Conservation (phyloP, 352 stramenopile genomes). For the Pythium monospermum region DNA sequence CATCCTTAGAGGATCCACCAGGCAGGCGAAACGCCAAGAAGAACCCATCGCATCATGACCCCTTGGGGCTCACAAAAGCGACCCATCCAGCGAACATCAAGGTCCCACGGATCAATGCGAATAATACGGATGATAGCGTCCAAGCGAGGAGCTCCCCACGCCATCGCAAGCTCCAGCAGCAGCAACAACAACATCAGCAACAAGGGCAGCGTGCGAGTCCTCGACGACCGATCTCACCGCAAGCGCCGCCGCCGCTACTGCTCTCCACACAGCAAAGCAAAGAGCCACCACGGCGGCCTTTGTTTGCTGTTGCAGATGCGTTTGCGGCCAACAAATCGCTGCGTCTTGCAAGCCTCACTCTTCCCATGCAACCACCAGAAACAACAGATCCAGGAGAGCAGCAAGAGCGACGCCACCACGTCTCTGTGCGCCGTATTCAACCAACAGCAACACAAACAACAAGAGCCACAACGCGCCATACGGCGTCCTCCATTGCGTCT, state of each 20-base stretch:
- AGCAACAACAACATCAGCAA: slow-evolving; percentile 6
- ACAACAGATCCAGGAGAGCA: too few relatives aligned
- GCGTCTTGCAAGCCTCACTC: slow-evolving; percentile 20
- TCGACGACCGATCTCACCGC: too few relatives aligned
- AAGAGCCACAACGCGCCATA: background rate
- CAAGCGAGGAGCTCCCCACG: slow-evolving; percentile 4
- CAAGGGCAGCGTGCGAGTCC: too few relatives aligned
- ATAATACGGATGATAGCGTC: background rate
- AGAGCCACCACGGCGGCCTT: background rate
- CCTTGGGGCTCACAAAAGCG: slow-evolving; percentile 13
- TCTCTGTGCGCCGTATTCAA: too few relatives aligned
- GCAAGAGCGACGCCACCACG: too few relatives aligned
- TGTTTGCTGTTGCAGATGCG: slow-evolving; percentile 15
- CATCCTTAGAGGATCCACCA: background rate
- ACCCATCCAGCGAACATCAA: slow-evolving; percentile 10
- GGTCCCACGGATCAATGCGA: background rate
- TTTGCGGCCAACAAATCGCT: slow-evolving; percentile 45
- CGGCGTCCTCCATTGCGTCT: background rate
- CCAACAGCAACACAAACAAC: background rate
- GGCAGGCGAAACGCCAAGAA: background rate
- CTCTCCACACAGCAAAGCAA: too few relatives aligned
- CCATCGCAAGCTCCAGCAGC: slow-evolving; percentile 13
- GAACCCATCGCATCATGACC: slow-evolving; percentile 1
- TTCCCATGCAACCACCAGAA: background rate
- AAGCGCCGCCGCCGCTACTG: too few relatives aligned